These are phyloP conservation scores for Pythium scleroteichum DNA, from an alignment of 352 stramenopile species.

Conservation along the genomic window DNA sequence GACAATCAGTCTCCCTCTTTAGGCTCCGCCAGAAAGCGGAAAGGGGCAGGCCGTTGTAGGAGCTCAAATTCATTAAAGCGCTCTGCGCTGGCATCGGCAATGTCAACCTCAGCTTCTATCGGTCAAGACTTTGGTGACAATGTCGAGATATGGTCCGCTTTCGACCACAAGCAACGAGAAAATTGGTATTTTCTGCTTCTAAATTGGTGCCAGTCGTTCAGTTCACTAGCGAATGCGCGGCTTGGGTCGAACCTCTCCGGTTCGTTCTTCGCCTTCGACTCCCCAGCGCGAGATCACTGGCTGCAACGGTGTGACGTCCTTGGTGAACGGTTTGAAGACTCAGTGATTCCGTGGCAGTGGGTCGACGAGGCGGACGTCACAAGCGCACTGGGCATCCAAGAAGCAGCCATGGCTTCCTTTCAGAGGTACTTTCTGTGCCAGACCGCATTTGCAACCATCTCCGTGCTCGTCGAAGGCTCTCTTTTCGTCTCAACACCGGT, in stretches of 20 bases:
- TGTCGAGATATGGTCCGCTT: not conserved
- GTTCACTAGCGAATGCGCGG: slow-evolving; percentile 30
- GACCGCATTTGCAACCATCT: slow-evolving; percentile 31
- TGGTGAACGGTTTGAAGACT: slow-evolving; percentile 23
- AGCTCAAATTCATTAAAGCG: slow-evolving; percentile 6
- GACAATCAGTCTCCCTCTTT: slow-evolving; percentile 2
- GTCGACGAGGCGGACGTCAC: slow-evolving; percentile 38
- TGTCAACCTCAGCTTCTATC: not conserved
- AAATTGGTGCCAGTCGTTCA: slow-evolving; percentile 47
- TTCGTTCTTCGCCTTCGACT: slow-evolving; percentile 35
- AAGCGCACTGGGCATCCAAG: slow-evolving; percentile 28
- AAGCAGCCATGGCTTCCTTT: slow-evolving; percentile 29
- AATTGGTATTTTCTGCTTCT: slow-evolving; percentile 40
- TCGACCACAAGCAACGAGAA: slow-evolving; percentile 26
- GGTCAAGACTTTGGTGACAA: not conserved
- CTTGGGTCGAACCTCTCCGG: slow-evolving; percentile 30
- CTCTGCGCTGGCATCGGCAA: slow-evolving; percentile 8
- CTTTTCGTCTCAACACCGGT: slow-evolving; percentile 25
- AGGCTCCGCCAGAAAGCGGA: not conserved
- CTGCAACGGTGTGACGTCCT: slow-evolving; percentile 49
- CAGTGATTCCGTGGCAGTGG: slow-evolving; percentile 50
- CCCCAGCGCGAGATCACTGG: slow-evolving; percentile 37
- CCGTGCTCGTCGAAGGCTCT: slow-evolving; percentile 17
- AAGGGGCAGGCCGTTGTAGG: not conserved
- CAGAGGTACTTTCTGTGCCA: slow-evolving; percentile 37